These are phyloP conservation scores for Picea sitchensis DNA, from an alignment of 75 land plant genomes.

Conservation along the genomic window DNA sequence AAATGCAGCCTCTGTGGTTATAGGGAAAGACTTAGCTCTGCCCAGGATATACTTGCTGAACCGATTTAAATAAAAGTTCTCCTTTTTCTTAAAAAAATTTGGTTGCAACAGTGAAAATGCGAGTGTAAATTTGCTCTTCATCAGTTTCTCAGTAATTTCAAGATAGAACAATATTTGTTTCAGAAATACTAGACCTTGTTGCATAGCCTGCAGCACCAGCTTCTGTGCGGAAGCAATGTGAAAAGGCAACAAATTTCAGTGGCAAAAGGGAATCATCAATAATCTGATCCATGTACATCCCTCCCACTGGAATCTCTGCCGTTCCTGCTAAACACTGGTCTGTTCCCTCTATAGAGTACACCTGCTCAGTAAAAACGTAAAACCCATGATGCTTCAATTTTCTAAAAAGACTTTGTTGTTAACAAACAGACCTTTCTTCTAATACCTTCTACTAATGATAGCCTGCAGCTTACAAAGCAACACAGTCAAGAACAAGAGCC, in stretches of 20 bases:
- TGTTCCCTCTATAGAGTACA: slow-evolving; percentile 87
- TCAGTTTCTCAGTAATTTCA: too few species aligned
- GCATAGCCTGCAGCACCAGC: slow-evolving; percentile 98
- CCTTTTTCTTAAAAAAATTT: too few species aligned
- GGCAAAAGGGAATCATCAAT: slow-evolving; percentile 72
- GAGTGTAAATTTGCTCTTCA: too few species aligned
- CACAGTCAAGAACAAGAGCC: background rate
- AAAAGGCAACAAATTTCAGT: slow-evolving; percentile 83
- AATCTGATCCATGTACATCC: slow-evolving; percentile 92
- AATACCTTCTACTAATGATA: background rate
- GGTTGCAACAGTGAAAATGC: too few species aligned
- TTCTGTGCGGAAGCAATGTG: slow-evolving; percentile 98
- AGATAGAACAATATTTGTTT: background rate
- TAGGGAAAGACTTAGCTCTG: too few species aligned
- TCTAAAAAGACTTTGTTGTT: background rate
- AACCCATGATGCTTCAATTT: background rate
- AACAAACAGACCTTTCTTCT: background rate
- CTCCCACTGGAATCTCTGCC: slow-evolving; percentile 97
- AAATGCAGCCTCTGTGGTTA: too few species aligned
- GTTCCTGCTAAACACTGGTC: slow-evolving; percentile 95
- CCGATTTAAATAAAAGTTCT: too few species aligned
- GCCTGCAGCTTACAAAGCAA: background rate
- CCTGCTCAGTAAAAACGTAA: slow-evolving; percentile 37
- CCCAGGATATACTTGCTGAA: too few species aligned
- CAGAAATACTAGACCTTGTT: slow-evolving; percentile 56